Base-by-base conservation (phyloP, 1,284 basidiomycete species). In the Peniophora sp. region DNA sequence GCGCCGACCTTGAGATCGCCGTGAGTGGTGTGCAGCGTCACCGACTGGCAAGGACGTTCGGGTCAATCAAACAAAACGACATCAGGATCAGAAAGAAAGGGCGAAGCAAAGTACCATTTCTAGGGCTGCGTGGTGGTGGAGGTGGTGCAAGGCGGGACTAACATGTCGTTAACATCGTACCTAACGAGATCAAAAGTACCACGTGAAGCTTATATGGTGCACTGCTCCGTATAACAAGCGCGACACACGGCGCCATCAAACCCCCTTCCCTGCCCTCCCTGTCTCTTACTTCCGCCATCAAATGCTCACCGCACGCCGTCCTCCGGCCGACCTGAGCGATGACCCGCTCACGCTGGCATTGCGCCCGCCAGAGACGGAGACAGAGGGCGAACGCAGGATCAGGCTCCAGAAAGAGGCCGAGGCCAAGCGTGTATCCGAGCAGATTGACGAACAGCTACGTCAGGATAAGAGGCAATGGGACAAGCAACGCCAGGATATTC, bases 11-110 rank as follows among this genome's bases (percentile, higher is more conserved):
- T 99, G 68, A 99, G 73, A 60, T 99, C 96, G 23, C 96, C 96
- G 58, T 89, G 85, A 22, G 87, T 83, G 1, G 96, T 98, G 67
- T 98, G 90, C 47, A 99, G 77, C 3, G 95, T 97, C 48, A 97
- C 93, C 54, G 95, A 97, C 95, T 93, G 58, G 50, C 12, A 5
- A n/a, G 39, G 15, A 32, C 27, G 27, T 32, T 32, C 27, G 27
- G 27, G 27, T 32, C 27, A 32, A 32, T 32, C 27, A 32, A 32
- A 32, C n/a, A n/a, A 32, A 12, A 5, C 6, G 27, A 32, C 12
- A 32, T 32, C 27, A 32, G 5, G 27, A 32, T 32, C 27, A 32
- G 27, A 32, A 32, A 32, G 39, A 9, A n/a, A 36, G 23, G 14
- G 14, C 3, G 37, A 3, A 35, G 49, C 43, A 50, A 39, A 55